A percentile compares a stretch with the other conserved stretches of the same genome.
These are phyloP conservation scores for Alternaria postmessia DNA, from an alignment of 2,329 filamentous ascomycete genomes.

Conservation along the genomic window DNA sequence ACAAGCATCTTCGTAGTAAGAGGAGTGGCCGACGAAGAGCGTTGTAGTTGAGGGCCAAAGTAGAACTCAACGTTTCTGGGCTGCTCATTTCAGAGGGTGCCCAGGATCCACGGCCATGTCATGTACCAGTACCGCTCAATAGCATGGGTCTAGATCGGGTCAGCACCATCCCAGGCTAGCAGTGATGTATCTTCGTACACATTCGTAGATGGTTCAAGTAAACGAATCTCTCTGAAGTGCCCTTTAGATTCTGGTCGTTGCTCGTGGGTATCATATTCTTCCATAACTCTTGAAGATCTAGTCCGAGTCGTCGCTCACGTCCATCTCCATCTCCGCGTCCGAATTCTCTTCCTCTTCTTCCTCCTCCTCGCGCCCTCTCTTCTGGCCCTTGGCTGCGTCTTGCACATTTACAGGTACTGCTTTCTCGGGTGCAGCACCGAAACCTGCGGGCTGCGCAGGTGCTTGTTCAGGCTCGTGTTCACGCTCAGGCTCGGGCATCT, in stretches of 20 bases:
- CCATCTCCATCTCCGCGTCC: conserved; percentile 66
- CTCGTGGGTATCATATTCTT: conserved; percentile 27
- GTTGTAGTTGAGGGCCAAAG: not conserved
- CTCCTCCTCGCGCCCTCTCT: conserved; percentile 70
- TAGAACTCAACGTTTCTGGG: not conserved
- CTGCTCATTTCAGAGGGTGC: not conserved
- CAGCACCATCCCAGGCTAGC: conserved; percentile 2
- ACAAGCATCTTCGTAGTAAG: not conserved
- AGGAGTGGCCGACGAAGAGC: not conserved
- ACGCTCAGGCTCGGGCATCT: conserved; percentile 63
- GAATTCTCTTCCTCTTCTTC: conserved; percentile 66
- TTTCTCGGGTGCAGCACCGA: conserved; percentile 40
- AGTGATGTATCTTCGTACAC: conserved; percentile 11
- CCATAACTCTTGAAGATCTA: conserved; percentile 12
- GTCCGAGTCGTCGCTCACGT: conserved; percentile 74
- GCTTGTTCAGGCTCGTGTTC: conserved; percentile 31
- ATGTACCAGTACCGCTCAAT: not conserved
- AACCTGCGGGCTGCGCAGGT: conserved; percentile 55
- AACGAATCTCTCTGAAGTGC: conserved; percentile 2
- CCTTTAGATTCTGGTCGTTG: conserved; percentile 8
- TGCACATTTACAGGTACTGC: conserved; percentile 42
- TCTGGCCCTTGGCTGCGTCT: conserved; percentile 65
- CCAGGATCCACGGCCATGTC: not conserved
- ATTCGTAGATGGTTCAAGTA: not conserved
- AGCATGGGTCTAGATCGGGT: conserved; percentile 8